These are phyloP conservation scores for Chlorella sp. DNA, from an alignment of 139 green algal species.

Conservation along the genomic window DNA sequence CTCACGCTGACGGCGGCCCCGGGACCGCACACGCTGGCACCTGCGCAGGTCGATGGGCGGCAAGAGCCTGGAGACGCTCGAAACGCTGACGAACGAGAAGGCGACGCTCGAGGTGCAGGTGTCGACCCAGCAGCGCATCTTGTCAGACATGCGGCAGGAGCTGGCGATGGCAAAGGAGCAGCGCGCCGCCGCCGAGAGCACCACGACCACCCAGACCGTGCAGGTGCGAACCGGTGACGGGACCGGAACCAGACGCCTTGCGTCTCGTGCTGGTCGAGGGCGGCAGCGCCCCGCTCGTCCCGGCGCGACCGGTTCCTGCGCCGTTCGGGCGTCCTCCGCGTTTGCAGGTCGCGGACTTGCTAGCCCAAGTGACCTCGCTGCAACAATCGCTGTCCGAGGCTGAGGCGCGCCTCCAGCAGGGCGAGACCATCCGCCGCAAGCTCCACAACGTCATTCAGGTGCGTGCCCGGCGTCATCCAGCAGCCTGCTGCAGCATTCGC, in stretches of 20 bases:
- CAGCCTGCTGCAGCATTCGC: too few species aligned
- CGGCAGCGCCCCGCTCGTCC: too few species aligned
- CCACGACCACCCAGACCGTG: slow-evolving; percentile 16
- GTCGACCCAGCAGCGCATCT: slow-evolving; percentile 32
- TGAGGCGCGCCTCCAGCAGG: slow-evolving; percentile 54
- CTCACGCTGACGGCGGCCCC: too few species aligned
- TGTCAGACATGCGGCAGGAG: slow-evolving; percentile 43
- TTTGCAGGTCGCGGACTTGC: slow-evolving; percentile 9
- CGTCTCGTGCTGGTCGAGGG: too few species aligned
- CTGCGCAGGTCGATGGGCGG: slow-evolving; percentile 22
- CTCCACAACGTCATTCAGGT: slow-evolving; percentile 90
- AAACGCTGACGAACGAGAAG: slow-evolving; percentile 45
- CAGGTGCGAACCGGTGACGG: too few species aligned
- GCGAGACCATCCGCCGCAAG: slow-evolving; percentile 63
- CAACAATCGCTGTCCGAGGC: slow-evolving; percentile 37
- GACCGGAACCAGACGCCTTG: too few species aligned
- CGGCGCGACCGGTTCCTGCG: too few species aligned
- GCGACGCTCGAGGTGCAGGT: slow-evolving; percentile 51
- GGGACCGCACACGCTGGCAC: neutral
- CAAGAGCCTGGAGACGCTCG: slow-evolving; percentile 42
- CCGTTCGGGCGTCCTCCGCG: neutral
- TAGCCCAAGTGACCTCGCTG: slow-evolving; percentile 34
- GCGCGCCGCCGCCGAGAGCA: slow-evolving; percentile 34
- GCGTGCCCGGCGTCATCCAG: too few species aligned
- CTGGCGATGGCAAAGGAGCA: slow-evolving; percentile 41